These are phyloP conservation scores for Tulasnella sp. DNA, from an alignment of 768 basidiomycete species.

Conservation along the genomic window DNA sequence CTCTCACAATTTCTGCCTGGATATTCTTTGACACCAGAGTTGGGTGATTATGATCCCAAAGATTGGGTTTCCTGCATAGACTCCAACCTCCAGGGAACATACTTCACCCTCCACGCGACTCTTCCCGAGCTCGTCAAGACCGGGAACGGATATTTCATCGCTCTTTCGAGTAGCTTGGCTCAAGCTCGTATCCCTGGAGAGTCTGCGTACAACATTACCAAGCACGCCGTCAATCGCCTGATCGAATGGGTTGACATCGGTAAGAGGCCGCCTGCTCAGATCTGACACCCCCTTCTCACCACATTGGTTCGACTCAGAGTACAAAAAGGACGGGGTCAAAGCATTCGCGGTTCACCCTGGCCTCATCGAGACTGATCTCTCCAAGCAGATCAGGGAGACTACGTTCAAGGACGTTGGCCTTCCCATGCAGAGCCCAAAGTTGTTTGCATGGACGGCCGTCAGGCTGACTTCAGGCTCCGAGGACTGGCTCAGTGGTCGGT, in stretches of 20 bases:
- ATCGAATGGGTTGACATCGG: constrained; percentile 17
- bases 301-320: background rate
- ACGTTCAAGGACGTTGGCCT: background rate
- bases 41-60: constrained; percentile 23
- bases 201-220: constrained; percentile 16
- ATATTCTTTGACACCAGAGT: background rate
- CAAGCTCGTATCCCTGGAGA: constrained; percentile 10
- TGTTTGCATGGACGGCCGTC: constrained; percentile 6
- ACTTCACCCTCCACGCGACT: constrained; percentile 15
- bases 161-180: constrained; percentile 2
- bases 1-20: background rate
- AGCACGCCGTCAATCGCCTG: constrained; percentile 17
- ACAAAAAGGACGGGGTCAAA: constrained; percentile 2
- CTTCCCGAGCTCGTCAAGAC: background rate
- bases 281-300: background rate
- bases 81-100: constrained; percentile 27
- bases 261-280: background rate
- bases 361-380: constrained; percentile 22
- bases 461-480: constrained; percentile 6
- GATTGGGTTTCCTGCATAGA: constrained; percentile 27
- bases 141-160: constrained; percentile 21
- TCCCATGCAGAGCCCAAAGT: background rate
- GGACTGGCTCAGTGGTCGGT: constrained; percentile 9
- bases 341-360: constrained; percentile 20
- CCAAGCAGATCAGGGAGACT: background rate